Percentiles rank a stretch among this genome's conserved stretches.
Conservation (phyloP, 768 basidiomycete species). For the Sarcomyxa edulis region DNA sequence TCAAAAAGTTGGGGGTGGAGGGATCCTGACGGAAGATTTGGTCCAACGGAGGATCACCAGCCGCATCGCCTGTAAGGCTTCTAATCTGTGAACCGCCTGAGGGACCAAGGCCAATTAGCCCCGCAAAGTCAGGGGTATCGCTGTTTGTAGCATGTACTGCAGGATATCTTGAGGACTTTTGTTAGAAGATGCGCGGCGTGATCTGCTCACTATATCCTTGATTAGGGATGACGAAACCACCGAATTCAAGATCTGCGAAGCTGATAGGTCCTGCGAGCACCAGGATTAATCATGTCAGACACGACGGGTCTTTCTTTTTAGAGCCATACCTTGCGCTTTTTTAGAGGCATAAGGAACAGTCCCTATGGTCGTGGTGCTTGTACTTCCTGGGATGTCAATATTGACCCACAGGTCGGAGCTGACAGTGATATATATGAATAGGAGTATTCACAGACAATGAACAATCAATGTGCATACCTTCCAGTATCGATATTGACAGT, state of each 20-base stretch:
- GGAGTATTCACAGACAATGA: too few relatives aligned
- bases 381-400: slow-evolving; percentile 41
- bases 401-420: slow-evolving; percentile 77
- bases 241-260: slow-evolving; percentile 46
- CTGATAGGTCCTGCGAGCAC: slow-evolving; percentile 45
- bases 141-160: slow-evolving; percentile 59
- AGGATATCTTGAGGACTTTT: slow-evolving; percentile 60
- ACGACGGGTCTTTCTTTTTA: slow-evolving; percentile 9
- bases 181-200: background rate
- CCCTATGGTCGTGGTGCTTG: slow-evolving; percentile 48
- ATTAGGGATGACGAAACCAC: slow-evolving; percentile 45
- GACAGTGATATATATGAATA: too few relatives aligned
- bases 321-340: slow-evolving; percentile 43
- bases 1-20: slow-evolving; percentile 56
- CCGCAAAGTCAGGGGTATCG: slow-evolving; percentile 56
- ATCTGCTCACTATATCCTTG: slow-evolving; percentile 59
- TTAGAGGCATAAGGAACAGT: slow-evolving; percentile 67
- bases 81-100: slow-evolving; percentile 62
- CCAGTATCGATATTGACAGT: slow-evolving; percentile 19
- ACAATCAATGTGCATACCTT: too few relatives aligned
- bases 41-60: slow-evolving; percentile 56
- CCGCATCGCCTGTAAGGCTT: slow-evolving; percentile 36
- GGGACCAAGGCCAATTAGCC: slow-evolving; percentile 78
- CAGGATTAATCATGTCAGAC: background rate
- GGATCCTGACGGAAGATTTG: slow-evolving; percentile 58